Percentiles rank a stretch among this genome's conserved stretches.
phyloP scores from a whole-genome alignment of 2,329 filamentous ascomycete genomes.

The Apiospora aurea region DNA sequence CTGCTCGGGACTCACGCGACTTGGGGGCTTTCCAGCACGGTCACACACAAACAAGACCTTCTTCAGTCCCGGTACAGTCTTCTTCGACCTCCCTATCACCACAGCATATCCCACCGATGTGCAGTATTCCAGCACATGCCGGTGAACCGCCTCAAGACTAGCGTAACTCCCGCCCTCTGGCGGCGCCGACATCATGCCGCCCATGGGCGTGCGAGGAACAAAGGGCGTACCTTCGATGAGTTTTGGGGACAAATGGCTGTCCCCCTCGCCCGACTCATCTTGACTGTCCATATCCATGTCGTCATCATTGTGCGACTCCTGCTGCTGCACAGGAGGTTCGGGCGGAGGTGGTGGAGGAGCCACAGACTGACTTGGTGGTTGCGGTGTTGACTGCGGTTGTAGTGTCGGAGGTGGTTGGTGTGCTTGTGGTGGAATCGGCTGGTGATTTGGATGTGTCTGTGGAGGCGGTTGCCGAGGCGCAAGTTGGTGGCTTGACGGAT shows the following conservation, averaged over 20 bases:
- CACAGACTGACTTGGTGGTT: constrained; percentile 40
- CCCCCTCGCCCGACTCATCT: constrained; percentile 53
- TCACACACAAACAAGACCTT: constrained; percentile 74
- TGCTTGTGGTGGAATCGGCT: constrained; percentile 35
- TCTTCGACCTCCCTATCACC: constrained; percentile 72
- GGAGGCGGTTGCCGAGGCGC: constrained; percentile 27
- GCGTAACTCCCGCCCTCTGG: constrained; percentile 70
- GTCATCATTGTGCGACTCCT: constrained; percentile 53
- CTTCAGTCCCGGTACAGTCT: constrained; percentile 70
- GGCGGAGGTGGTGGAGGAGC: constrained; percentile 42
- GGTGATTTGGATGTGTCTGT: constrained; percentile 35
- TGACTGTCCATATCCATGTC: constrained; percentile 62
- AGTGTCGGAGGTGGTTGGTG: constrained; percentile 39
- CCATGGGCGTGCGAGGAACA: constrained; percentile 62
- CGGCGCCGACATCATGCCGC: constrained; percentile 66
- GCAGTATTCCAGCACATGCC: constrained; percentile 69
- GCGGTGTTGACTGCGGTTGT: constrained; percentile 38
- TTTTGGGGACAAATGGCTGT: constrained; percentile 55
- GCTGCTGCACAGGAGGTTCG: constrained; percentile 40
- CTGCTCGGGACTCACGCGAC: constrained; percentile 67
- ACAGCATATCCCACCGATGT: constrained; percentile 73
- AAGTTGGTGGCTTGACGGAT: constrained; percentile 29
- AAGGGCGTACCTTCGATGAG: constrained; percentile 58
- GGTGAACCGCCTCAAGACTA: constrained; percentile 69
- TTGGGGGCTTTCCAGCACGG: constrained; percentile 68